Evolutionary conservation across 2,329 filamentous ascomycete genomes (phyloP).

Genomic region (Beauveria sp.): DNA sequence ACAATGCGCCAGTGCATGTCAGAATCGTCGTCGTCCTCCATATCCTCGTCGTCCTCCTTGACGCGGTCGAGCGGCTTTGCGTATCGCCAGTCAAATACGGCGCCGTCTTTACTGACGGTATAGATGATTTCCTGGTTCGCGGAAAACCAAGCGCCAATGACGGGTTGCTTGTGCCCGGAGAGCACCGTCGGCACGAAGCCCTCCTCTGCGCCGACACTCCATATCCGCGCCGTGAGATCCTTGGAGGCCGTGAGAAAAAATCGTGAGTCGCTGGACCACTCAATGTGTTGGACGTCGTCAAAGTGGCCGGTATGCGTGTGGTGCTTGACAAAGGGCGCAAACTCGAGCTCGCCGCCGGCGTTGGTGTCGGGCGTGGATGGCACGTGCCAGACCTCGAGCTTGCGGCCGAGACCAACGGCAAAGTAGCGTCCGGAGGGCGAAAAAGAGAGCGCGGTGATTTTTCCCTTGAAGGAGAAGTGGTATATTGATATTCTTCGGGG

Average conservation of each 20-base stretch:
- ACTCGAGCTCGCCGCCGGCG: conserved; percentile 76
- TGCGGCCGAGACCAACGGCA: conserved; percentile 76
- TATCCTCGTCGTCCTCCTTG: conserved; percentile 52
- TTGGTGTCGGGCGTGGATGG: conserved; percentile 80
- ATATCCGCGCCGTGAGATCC: conserved; percentile 88
- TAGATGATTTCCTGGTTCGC: conserved; percentile 92
- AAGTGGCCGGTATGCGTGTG: conserved; percentile 83
- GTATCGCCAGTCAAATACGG: conserved; percentile 90
- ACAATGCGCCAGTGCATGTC: conserved; percentile 84
- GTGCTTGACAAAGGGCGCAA: conserved; percentile 88
- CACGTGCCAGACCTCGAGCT: conserved; percentile 93
- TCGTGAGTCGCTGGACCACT: conserved; percentile 93
- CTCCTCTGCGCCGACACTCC: conserved; percentile 82
- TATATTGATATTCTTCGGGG: conserved; percentile 79
- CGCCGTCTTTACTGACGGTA: conserved; percentile 95
- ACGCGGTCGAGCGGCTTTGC: conserved; percentile 49
- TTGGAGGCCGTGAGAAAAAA: conserved; percentile 92
- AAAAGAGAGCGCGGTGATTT: conserved; percentile 77
- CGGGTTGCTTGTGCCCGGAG: conserved; percentile 81
- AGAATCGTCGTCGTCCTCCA: conserved; percentile 48
- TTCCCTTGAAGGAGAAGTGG: conserved; percentile 88
- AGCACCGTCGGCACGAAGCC: conserved; percentile 85
- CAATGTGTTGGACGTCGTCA: conserved; percentile 74
- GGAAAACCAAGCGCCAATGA: conserved; percentile 95
- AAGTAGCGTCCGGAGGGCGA: conserved; percentile 88